Conservation (phyloP, 768 basidiomycete genomes). For the Leccinum imitatum region DNA sequence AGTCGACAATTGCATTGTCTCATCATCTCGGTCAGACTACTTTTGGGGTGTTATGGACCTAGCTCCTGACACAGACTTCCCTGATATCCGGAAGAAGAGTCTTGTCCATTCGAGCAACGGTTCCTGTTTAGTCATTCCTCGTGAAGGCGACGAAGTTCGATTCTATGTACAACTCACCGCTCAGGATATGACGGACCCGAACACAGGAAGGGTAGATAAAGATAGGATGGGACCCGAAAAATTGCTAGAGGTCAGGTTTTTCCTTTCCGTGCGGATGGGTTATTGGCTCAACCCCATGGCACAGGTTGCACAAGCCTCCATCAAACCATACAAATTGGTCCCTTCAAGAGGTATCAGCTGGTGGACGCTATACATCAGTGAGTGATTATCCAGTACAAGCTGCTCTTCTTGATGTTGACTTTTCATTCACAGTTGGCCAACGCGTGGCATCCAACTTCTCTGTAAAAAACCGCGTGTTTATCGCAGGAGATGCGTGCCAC, state of each 20-base stretch:
- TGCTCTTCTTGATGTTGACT: neutral
- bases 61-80: constrained; percentile 50
- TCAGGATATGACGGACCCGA: constrained; percentile 34
- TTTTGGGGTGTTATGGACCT: constrained; percentile 49
- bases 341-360: constrained; percentile 38
- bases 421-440: constrained; percentile 44
- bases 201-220: constrained; percentile 43
- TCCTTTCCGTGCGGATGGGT: neutral
- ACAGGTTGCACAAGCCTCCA: constrained; percentile 40
- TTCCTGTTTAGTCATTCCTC: constrained; percentile 52
- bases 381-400: constrained; percentile 6
- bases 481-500: constrained; percentile 56
- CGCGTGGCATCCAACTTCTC: constrained; percentile 54
- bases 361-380: constrained; percentile 54
- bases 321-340: constrained; percentile 41
- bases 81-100: constrained; percentile 49
- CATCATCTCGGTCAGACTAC: constrained; percentile 29
- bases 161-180: constrained; percentile 53
- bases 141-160: constrained; percentile 46
- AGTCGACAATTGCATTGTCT: neutral
- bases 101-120: constrained; percentile 52
- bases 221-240: constrained; percentile 37
- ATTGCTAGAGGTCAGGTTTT: constrained; percentile 37
- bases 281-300: neutral
- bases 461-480: constrained; percentile 48